A percentile compares a stretch with the other conserved stretches of the same genome.
phyloP scores from a whole-genome alignment of 2,329 filamentous ascomycete species.

The Xylaria arbuscula region DNA sequence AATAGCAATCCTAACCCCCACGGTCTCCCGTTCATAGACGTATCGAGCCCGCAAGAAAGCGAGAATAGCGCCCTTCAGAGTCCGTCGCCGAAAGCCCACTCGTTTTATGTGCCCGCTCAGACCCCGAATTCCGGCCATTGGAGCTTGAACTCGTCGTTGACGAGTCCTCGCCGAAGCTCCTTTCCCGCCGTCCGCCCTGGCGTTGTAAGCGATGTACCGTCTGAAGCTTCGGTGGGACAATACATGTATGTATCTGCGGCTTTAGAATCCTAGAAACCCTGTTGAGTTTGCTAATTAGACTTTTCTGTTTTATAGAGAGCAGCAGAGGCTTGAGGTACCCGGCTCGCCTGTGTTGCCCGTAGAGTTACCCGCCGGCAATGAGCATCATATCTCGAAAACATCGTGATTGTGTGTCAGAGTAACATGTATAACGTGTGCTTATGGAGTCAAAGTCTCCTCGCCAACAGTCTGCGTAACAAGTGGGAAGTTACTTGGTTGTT shows the following conservation, averaged over 20 bases:
- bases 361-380: neutral
- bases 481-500: too few relatives aligned
- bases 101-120: neutral
- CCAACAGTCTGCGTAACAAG: neutral
- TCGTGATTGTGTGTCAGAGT: neutral
- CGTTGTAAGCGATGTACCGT: neutral
- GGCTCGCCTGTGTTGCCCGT: neutral
- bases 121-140: neutral
- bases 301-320: neutral
- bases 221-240: neutral
- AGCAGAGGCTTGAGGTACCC: neutral
- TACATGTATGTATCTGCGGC: neutral
- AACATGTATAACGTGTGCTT: neutral
- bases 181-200: neutral
- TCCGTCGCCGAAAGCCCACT: too few relatives aligned
- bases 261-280: neutral
- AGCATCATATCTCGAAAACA: neutral
- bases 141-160: neutral
- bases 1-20: neutral
- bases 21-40: neutral
- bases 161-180: neutral
- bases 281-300: neutral
- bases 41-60: neutral
- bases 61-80: neutral
- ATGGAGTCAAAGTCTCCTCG: neutral